These are phyloP conservation scores for Chlamydomonas incerta DNA, from an alignment of 139 green algal species.

Conservation along the genomic window DNA sequence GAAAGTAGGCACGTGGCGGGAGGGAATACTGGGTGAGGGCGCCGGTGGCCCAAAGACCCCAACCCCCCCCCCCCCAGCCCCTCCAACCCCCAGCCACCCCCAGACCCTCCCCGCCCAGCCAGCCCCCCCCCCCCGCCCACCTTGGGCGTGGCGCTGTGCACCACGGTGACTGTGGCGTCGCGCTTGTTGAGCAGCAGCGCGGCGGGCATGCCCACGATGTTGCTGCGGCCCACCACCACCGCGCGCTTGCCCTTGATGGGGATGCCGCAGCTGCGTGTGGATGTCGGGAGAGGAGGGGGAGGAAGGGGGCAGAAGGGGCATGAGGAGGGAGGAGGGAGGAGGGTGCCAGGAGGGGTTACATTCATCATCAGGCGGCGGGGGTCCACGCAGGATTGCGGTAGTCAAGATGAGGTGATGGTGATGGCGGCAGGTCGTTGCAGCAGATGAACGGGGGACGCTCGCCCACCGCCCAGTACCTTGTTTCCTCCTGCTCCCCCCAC, in stretches of 20 bases:
- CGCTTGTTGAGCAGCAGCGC: conserved; percentile 89
- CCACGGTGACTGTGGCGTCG: conserved; percentile 90
- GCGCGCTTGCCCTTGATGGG: conserved; percentile 69
- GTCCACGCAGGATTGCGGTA: too few relatives aligned
- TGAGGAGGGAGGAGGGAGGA: not conserved
- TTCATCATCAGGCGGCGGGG: too few relatives aligned
- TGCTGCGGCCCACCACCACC: conserved; percentile 93
- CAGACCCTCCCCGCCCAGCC: not conserved
- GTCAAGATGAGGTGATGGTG: too few relatives aligned
- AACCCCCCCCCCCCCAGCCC: not conserved
- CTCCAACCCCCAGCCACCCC: not conserved
- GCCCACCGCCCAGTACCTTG: too few relatives aligned
- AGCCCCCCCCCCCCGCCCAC: conserved; percentile 12
- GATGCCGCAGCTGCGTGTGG: conserved; percentile 30
- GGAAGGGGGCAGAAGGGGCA: not conserved
- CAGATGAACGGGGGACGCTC: too few relatives aligned
- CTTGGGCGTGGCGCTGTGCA: conserved; percentile 78
- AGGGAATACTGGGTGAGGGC: too few relatives aligned
- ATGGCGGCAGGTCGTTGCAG: too few relatives aligned
- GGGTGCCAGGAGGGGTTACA: too few relatives aligned
- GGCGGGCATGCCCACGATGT: conserved; percentile 96
- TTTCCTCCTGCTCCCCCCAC: too few relatives aligned
- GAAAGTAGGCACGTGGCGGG: too few relatives aligned
- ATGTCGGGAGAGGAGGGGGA: not conserved
- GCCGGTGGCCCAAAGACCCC: too few relatives aligned